These are phyloP conservation scores for Hyaloscypha hepaticicola DNA, from an alignment of 495 filamentous ascomycete genomes.

Conservation along the genomic window DNA sequence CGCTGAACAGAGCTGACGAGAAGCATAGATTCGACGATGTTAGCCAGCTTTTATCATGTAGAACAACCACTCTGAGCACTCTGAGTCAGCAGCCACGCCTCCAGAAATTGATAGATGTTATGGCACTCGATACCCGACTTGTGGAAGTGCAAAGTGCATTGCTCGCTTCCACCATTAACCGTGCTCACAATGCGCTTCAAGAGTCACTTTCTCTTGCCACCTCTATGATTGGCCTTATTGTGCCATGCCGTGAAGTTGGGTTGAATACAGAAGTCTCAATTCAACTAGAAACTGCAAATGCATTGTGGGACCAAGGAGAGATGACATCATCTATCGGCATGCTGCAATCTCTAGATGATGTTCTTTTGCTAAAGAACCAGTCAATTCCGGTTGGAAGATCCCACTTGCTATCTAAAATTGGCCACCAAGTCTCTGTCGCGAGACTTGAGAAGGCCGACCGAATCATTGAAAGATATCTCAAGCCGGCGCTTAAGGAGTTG, in stretches of 20 bases:
- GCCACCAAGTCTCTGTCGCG: conserved; percentile 85
- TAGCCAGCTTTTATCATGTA: conserved; percentile 74
- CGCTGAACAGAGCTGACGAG: not conserved
- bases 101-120: conserved; percentile 55
- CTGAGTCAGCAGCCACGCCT: conserved; percentile 65
- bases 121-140: conserved; percentile 60
- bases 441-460: conserved; percentile 88
- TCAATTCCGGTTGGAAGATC: conserved; percentile 71
- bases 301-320: conserved; percentile 94
- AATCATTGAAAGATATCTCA: conserved; percentile 81
- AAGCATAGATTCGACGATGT: conserved; percentile 73
- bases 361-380: conserved; percentile 65
- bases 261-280: conserved; percentile 74
- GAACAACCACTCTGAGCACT: conserved; percentile 80
- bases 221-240: conserved; percentile 70
- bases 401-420: conserved; percentile 82
- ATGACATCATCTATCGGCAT: conserved; percentile 87
- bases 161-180: conserved; percentile 68
- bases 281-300: conserved; percentile 77
- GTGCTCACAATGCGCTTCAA: conserved; percentile 76
- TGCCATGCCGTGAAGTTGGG: conserved; percentile 61
- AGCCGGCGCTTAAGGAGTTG: conserved; percentile 78
- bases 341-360: conserved; percentile 68
- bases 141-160: conserved; percentile 73
- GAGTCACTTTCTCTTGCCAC: conserved; percentile 83